Percentiles rank a stretch among this genome's conserved stretches.
phyloP scores from a whole-genome alignment of 1,139 yeast genomes.

The Saccharomyces hybrid region DNA sequence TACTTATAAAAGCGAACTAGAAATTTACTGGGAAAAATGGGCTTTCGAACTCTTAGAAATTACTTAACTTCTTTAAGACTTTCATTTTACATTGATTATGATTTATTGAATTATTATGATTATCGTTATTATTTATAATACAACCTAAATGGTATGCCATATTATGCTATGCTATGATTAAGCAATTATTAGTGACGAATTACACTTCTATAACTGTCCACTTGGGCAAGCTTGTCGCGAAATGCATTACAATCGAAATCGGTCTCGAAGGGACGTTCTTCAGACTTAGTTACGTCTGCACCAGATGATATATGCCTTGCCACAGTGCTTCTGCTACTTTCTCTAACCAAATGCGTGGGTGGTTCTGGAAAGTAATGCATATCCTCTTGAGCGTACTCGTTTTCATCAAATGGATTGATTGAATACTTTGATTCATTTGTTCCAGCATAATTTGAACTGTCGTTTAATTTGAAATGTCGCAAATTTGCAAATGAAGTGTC shows the following conservation, averaged over 20 bases:
- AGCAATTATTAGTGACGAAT: conserved; percentile 6
- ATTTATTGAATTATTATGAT: neutral
- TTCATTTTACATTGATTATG: too few species aligned
- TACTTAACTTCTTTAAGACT: neutral
- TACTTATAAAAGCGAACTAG: neutral
- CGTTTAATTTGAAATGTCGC: neutral
- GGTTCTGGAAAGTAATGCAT: conserved; percentile 7
- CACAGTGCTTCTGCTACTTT: conserved; percentile 16
- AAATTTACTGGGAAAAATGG: neutral
- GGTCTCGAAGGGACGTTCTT: neutral
- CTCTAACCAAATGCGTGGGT: conserved; percentile 5
- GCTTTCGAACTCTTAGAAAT: neutral
- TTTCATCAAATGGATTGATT: neutral
- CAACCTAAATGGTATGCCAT: neutral
- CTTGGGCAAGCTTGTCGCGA: conserved; percentile 5
- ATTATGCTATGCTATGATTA: neutral
- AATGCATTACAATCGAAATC: neutral
- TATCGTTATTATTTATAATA: neutral
- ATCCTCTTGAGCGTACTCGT: conserved; percentile 7
- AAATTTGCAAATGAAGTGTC: conserved; percentile 6
- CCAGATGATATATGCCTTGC: conserved; percentile 11
- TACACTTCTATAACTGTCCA: conserved; percentile 12
- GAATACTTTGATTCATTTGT: conserved; percentile 1
- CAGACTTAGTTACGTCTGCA: neutral
- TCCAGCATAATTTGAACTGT: neutral